These are phyloP conservation scores for Beta macrorhiza DNA, from an alignment of 179 eudicot genomes.

Conservation along the genomic window DNA sequence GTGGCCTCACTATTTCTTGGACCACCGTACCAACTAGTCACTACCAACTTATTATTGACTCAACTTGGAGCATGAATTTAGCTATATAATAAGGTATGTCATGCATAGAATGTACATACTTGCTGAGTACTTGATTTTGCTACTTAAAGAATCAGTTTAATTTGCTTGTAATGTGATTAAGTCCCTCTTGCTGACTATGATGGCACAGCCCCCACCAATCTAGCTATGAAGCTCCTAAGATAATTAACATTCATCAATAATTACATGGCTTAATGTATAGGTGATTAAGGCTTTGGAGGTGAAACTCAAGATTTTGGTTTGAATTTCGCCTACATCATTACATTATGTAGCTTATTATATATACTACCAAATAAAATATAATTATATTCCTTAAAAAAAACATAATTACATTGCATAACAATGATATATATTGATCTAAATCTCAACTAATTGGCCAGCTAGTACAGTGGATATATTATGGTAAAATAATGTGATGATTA, in stretches of 20 bases:
- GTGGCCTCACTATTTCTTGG: constrained; percentile 14
- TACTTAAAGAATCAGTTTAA: neutral
- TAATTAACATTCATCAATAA: neutral
- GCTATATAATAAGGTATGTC: constrained; percentile 16
- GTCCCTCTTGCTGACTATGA: constrained; percentile 19
- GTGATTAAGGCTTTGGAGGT: no score
- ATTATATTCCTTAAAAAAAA: neutral
- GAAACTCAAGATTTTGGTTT: no score
- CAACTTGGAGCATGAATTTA: constrained; percentile 24
- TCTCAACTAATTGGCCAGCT: no score
- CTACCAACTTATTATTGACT: constrained; percentile 22
- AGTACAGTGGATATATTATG: no score
- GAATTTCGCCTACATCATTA: no score
- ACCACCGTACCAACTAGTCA: constrained; percentile 12
- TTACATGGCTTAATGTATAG: no score
- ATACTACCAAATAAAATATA: no score
- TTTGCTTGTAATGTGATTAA: constrained; percentile 2
- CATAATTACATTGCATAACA: neutral
- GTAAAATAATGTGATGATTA: no score
- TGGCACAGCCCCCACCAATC: constrained; percentile 2
- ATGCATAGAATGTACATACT: neutral
- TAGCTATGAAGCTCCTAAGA: neutral
- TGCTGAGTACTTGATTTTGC: neutral
- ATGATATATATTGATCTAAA: no score
- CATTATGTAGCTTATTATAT: no score